Evolutionary conservation across 306 rosid genomes (phyloP), one percentile per base, ranked within the genome.

Genomic region (Vigna angularis): DNA sequence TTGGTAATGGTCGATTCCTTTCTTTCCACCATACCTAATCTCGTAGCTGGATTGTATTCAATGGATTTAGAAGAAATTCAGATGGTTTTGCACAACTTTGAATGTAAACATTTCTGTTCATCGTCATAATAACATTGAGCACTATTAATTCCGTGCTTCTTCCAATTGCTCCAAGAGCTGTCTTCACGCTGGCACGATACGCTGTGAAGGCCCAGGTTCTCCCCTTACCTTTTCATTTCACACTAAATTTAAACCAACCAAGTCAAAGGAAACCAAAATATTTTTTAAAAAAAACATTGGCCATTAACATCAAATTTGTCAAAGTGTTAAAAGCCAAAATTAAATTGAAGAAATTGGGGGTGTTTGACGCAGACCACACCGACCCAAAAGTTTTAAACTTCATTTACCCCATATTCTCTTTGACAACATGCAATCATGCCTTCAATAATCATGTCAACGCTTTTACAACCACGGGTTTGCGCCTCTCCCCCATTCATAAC

Each of bases 1-100:
- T 66, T 48, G 66, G 79, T 66, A 53, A 70, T 76, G 67, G 76
- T 57, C 14, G 83, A 83, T 83, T 83, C 83, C 70, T 78, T 83
- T 78, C 83, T 74, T 77, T 48, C 32, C 16, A 53, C 32, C 48
- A 9, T 47, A 62, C 63, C 73, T 38, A 66, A 52, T 53, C 12
- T 15, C 30, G 7, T 17, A 40, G 52, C 11, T 28, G 68, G 81
- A 63, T 11, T 9, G 1, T 15, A 24, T 38, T 51, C 61, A 72
- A 36, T 55, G 28, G 53, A 53, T 2, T 14, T 18, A 20, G 40
- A 8, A 15, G 13, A 57, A 16, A 34, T 49, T 69, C 51, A 61
- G 30, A 38, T 34, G 50, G 52, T 34, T 15, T 66, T n/a, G 72
- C 47, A 20, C 22, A 5, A 75, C 42, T 42, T 20, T 45, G 32